Base-by-base conservation (phyloP, 2,329 filamentous ascomycete genomes). In the Penicillium hordei region DNA sequence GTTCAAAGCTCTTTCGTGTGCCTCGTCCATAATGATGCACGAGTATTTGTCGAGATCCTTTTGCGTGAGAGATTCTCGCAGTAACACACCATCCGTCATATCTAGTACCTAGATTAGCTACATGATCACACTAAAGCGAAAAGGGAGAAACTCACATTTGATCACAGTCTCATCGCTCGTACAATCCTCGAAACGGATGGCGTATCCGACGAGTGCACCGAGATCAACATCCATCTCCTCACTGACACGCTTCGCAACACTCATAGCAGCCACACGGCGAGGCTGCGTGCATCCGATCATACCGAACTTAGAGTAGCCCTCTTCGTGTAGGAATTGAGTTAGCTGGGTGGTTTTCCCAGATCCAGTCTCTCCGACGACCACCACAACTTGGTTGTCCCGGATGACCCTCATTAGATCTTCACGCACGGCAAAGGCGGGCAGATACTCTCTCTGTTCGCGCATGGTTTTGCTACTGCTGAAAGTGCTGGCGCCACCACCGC, bases 11-110 rank as follows among this genome's bases (percentile, higher is more conserved):
- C 94, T 86, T 76, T 99, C 94, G 82, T 99, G 94, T 5, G 94
- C 95, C 79, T 99, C 94, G 72, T 99, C 94, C 94, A 99, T 99
- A 75, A 99, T 99, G 68, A 99, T 92, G 72, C 93, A 97, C 15
- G 93, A 96, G 73, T 99, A 99, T 63, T 91, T 90, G 74, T 97
- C 94, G 45, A 99, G 81, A 72, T 99, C 93, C 7, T 89, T 86
- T 74, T 97, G 93, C 59, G 92, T 93, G 12, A 99, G 82, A 6
- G 92, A 97, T 70, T 99, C 95, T 78, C 94, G 86, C 33, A 99
- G 83, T 44, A 99, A 79, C 23, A 99, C 91, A 79, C 94, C 94
- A 70, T 99, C 95, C 0, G 94, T 99, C 93, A 99, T 97, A 75
- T 99, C 79, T 80, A 65, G 62, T 49, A 50, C 4, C 34, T 45